These are phyloP conservation scores for Tricholoma flavovirens DNA, from an alignment of 768 basidiomycete genomes.

Conservation along the genomic window DNA sequence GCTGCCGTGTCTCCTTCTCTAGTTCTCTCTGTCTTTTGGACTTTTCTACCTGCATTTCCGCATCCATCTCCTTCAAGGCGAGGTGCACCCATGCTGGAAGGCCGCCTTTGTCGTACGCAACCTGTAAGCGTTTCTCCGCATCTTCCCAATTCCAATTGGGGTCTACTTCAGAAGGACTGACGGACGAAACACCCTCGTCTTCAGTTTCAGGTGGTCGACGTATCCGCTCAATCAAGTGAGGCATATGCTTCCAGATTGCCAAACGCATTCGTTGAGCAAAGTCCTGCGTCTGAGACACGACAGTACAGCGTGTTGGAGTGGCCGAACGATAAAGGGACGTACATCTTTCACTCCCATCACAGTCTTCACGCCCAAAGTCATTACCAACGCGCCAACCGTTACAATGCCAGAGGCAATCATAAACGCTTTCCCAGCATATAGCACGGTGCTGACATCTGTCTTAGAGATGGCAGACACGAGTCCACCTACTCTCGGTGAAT, in stretches of 20 bases:
- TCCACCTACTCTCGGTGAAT: constrained; percentile 26
- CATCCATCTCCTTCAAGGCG: constrained; percentile 52
- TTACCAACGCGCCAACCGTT: constrained; percentile 35
- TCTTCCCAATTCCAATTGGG: constrained; percentile 45
- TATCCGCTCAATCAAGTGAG: constrained; percentile 45
- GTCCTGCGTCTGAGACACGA: constrained; percentile 42
- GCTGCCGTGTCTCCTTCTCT: constrained; percentile 1
- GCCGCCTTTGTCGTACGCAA: constrained; percentile 56
- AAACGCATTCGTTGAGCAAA: constrained; percentile 55
- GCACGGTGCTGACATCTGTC: constrained; percentile 40
- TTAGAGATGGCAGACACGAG: constrained; percentile 32
- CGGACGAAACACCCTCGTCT: constrained; percentile 18
- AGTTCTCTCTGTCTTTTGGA: constrained; percentile 25
- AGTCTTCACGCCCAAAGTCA: constrained; percentile 45
- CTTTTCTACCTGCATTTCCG: constrained; percentile 48
- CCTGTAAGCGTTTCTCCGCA: constrained; percentile 46
- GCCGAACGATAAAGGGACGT: constrained; percentile 18
- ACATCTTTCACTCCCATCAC: constrained; percentile 54
- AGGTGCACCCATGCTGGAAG: constrained; percentile 49
- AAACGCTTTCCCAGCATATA: constrained; percentile 60
- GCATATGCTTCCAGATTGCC: constrained; percentile 40
- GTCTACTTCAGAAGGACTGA: constrained; percentile 17
- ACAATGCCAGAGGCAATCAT: constrained; percentile 61
- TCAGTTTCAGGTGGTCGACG: constrained; percentile 35
- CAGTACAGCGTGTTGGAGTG: constrained; percentile 2